A percentile compares a stretch with the other conserved stretches of the same genome.
Evolutionary conservation across 2,329 filamentous ascomycete species (phyloP).

Genomic region (Cryphonectria radicalis): DNA sequence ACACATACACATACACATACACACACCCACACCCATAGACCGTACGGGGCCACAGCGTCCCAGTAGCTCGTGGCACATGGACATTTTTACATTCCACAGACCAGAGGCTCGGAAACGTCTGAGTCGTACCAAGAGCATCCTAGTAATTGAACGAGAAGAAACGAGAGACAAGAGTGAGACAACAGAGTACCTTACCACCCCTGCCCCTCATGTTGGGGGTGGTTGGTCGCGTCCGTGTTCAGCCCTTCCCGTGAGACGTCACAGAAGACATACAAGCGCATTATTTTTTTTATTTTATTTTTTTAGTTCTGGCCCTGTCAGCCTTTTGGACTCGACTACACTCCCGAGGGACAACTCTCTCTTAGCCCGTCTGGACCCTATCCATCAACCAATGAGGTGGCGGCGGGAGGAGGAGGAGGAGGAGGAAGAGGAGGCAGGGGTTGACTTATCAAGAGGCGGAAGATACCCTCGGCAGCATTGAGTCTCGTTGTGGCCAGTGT

Average conservation of each 20-base stretch:
- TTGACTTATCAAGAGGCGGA: not conserved
- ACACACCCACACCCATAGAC: not conserved
- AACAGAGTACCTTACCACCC: not conserved
- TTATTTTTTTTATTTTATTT: not conserved
- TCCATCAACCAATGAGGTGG: not conserved
- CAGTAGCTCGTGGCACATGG: not conserved
- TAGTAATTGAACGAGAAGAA: not conserved
- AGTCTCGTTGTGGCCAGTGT: not conserved
- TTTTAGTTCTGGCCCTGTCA: not conserved
- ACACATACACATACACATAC: too few relatives aligned
- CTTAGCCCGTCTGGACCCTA: not conserved
- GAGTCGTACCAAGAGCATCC: not conserved
- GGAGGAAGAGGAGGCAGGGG: not conserved
- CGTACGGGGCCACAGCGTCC: not conserved
- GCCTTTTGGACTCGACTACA: not conserved
- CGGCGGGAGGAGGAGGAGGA: not conserved
- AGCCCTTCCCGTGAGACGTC: slow-evolving; percentile 1
- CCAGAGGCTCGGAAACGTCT: not conserved
- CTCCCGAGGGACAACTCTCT: not conserved
- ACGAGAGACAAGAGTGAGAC: not conserved
- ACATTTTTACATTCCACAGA: not conserved
- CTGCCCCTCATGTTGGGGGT: not conserved
- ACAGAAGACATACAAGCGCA: not conserved
- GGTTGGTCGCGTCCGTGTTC: not conserved
- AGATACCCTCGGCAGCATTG: not conserved